phyloP scores from a whole-genome alignment of 1,284 basidiomycete genomes.

The Naganishia cerealis region DNA sequence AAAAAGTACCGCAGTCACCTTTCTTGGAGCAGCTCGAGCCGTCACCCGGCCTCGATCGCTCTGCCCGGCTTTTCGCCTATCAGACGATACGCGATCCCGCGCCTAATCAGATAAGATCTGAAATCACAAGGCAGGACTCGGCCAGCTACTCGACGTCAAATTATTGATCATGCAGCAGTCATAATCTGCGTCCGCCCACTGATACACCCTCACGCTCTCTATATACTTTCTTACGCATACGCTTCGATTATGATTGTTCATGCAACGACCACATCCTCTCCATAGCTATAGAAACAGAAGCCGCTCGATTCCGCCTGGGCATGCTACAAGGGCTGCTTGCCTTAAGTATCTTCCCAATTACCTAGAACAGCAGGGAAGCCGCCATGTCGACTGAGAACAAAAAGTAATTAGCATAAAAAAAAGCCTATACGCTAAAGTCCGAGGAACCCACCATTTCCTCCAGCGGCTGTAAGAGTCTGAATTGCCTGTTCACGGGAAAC shows the following conservation, averaged over 20 bases:
- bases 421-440: not conserved
- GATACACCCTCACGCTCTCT: too few species aligned
- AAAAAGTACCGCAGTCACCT: not conserved
- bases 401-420: not conserved
- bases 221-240: too few species aligned
- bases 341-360: not conserved
- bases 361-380: slow-evolving; percentile 77
- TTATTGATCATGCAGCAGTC: too few species aligned
- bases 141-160: too few species aligned
- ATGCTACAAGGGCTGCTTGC: not conserved
- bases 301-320: not conserved
- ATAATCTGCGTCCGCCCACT: too few species aligned
- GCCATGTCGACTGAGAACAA: slow-evolving; percentile 68
- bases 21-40: not conserved
- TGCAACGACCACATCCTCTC: too few species aligned
- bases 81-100: slow-evolving; percentile 1
- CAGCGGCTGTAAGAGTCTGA: slow-evolving; percentile 70
- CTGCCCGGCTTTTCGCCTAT: not conserved
- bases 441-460: slow-evolving; percentile 62
- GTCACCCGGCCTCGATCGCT: not conserved
- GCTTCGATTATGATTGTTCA: too few species aligned
- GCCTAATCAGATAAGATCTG: not conserved
- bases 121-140: too few species aligned
- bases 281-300: not conserved
- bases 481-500: slow-evolving; percentile 73